phyloP scores from a whole-genome alignment of 768 basidiomycete species.

The Rhizopogon vulgaris region DNA sequence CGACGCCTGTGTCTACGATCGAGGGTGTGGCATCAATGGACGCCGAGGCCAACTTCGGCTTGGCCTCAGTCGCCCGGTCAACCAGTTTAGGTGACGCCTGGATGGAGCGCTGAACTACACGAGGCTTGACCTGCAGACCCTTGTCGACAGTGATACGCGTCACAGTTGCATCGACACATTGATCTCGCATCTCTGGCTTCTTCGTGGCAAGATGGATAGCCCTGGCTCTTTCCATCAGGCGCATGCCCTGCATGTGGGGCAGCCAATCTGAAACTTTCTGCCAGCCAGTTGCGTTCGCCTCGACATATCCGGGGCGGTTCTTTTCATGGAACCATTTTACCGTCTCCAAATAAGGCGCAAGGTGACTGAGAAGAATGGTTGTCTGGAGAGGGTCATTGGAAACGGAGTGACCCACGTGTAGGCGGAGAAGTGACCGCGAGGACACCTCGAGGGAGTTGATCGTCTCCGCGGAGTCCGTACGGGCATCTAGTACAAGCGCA shows the following conservation, averaged over 20 bases:
- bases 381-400: constrained; percentile 62
- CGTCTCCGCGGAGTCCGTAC: constrained; percentile 36
- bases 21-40: constrained; percentile 50
- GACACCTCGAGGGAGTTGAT: constrained; percentile 43
- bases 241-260: constrained; percentile 66
- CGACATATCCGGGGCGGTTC: constrained; percentile 63
- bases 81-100: constrained; percentile 34
- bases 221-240: constrained; percentile 53
- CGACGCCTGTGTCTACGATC: constrained; percentile 38
- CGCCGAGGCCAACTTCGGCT: constrained; percentile 31
- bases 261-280: constrained; percentile 62
- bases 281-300: constrained; percentile 64
- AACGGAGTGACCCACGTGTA: constrained; percentile 75
- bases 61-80: constrained; percentile 34
- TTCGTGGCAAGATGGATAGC: constrained; percentile 16
- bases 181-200: constrained; percentile 26
- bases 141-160: constrained; percentile 31
- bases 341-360: constrained; percentile 63
- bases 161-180: constrained; percentile 49
- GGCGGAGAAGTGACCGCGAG: constrained; percentile 60
- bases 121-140: constrained; percentile 35
- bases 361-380: constrained; percentile 69
- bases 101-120: constrained; percentile 26
- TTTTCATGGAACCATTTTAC: constrained; percentile 77
- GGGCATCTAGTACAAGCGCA: constrained; percentile 58